These are phyloP conservation scores for Nowakowskiella sp. DNA, from an alignment of 192 early-diverging fungal genomes.

Conservation along the genomic window DNA sequence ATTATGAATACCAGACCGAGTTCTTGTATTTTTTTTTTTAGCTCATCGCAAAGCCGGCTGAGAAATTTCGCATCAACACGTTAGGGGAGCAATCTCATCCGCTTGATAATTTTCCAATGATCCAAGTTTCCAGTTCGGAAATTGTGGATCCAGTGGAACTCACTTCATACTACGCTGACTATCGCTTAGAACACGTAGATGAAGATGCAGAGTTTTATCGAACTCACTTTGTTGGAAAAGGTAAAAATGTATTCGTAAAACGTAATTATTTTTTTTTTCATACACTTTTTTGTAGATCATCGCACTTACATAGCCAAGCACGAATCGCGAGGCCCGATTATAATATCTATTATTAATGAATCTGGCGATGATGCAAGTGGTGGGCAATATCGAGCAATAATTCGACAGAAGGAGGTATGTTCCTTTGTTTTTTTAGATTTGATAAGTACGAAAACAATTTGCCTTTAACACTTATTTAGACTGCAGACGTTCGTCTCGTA, in stretches of 20 bases:
- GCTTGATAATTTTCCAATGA: not conserved
- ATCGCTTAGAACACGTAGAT: not conserved
- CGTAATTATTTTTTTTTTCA: not conserved
- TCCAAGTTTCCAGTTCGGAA: not conserved
- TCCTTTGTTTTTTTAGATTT: not conserved
- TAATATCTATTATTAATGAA: not conserved
- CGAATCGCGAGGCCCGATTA: not conserved
- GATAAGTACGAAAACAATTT: not conserved
- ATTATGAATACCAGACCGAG: not conserved
- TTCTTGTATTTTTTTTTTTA: not conserved
- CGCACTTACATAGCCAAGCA: not conserved
- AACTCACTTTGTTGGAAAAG: not conserved
- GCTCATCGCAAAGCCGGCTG: not conserved
- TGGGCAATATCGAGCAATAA: not conserved
- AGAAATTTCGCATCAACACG: not conserved
- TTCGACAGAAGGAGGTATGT: not conserved
- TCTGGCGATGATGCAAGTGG: not conserved
- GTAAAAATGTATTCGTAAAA: not conserved
- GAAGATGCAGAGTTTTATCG: not conserved
- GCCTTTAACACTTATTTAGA: no score
- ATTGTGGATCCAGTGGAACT: not conserved
- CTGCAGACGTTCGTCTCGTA: not conserved
- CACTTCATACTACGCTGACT: not conserved
- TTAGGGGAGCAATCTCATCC: not conserved
- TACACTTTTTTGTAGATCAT: not conserved